Evolutionary conservation across 1,284 basidiomycete species (phyloP), one percentile per base, ranked within the genome.

Genomic region (Rhodotorula sp.): DNA sequence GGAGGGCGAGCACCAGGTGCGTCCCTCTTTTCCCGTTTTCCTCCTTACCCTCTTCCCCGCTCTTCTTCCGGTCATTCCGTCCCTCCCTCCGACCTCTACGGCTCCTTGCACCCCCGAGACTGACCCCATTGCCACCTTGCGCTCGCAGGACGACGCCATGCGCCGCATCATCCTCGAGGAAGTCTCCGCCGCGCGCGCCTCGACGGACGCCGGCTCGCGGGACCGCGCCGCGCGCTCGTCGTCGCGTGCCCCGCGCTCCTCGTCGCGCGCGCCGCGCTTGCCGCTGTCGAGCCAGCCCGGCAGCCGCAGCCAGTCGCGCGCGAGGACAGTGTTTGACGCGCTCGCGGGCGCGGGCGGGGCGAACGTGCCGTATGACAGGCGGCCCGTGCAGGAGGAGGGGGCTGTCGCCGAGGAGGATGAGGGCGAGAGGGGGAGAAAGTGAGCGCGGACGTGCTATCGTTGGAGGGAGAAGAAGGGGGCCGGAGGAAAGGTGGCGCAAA

Each of bases 121-220:
- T 9, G 48, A 50, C 54, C 36, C 17, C 19, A 32, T 17, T 29
- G 15, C 17, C 39, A 64, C 39, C 37, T 34, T 32, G n/a, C 51
- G n/a, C n/a, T 15, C 55, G 12, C 56, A 64, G 50, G 58, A 62
- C 48, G 62, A 34, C 21, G 27, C 60, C 39, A 32, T 58, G 54
- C 36, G 54, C 13, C 61, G 55, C 55, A 41, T 69, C 32, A 69
- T 69, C 58, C 32, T 61, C 15, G 32, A 48, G 15, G 67, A 69
- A 44, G 50, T 69, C 67, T 17, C 17, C 6, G 67, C 67, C 32
- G 67, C 67, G n/a, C 50, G 29, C 8, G 57, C 51, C 12, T 60
- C 57, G n/a, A 60, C 62, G 51, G 34, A 19, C 9, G 62, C 62
- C 21, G 67, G 51, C 32, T 57, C 60, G 21, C 36, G 22, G n/a